These are phyloP conservation scores for Corylus avellana DNA, from an alignment of 306 rosid genomes.

Conservation along the genomic window DNA sequence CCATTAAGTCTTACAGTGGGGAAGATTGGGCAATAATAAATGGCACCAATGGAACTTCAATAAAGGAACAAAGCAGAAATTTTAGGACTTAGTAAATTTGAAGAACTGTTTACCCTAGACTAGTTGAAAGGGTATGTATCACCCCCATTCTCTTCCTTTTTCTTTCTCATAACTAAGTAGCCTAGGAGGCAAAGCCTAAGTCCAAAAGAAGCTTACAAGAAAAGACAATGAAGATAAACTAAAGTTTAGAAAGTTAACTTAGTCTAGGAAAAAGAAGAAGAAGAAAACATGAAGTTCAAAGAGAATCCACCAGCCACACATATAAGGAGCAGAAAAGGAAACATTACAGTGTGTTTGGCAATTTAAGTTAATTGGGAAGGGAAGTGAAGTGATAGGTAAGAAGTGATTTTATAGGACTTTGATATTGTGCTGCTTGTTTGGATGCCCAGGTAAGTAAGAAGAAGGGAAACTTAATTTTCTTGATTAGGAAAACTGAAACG, in stretches of 20 bases:
- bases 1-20: no score
- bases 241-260: not conserved
- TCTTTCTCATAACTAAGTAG: not conserved
- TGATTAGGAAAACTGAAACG: not conserved
- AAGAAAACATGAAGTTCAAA: not conserved
- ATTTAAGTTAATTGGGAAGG: not conserved
- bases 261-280: not conserved
- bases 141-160: not conserved
- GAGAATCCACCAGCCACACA: not conserved
- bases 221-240: not conserved
- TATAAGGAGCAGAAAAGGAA: not conserved
- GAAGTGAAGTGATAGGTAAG: not conserved
- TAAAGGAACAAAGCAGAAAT: no score
- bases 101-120: not conserved
- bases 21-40: no score
- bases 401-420: not conserved
- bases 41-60: no score
- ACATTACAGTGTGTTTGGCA: not conserved
- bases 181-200: not conserved
- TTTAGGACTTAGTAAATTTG: no score
- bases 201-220: not conserved
- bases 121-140: not conserved
- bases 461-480: not conserved
- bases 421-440: not conserved
- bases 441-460: not conserved